Evolutionary conservation across 805 yeast species (phyloP), one percentile per base, ranked within the genome.

Genomic region (Saccharomycopsis fibuligera): DNA sequence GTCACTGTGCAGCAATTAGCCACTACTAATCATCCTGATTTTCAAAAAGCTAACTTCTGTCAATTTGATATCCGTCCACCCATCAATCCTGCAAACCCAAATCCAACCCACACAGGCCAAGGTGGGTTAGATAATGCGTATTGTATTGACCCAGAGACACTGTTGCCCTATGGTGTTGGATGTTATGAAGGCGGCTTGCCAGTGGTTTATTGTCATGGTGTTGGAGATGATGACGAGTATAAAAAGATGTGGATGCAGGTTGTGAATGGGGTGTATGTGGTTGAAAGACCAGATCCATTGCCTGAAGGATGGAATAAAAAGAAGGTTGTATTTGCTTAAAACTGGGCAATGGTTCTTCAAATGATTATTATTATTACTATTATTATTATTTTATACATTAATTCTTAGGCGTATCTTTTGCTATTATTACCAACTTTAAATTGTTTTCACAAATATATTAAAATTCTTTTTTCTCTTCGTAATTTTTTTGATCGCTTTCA

Each of bases 81-180:
- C 14, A 36, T 48, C 36, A 48, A 48, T 24, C 51, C 51, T 5
- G 35, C 12, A 14, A 48, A 48, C 35, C 51, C 51, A 19, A 22
- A 17, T 12, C 48, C 48, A 5, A 48, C 37, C 44, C n/a, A n/a
- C n/a, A n/a, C n/a, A n/a, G n/a, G n/a, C n/a, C n/a, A n/a, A n/a
- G n/a, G n/a, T n/a, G 51, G 51, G 8, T 9, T 48, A 8, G 51
- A 48, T 22, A 48, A 48, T 5, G 51, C 51, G n/a, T 48, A 48
- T 30, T 48, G 51, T 35, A 43, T 48, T 8, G 27, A 48, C 25
- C 33, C 29, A 5, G 25, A 35, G 8, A 48, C 42, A 21, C 48
- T 49, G 10, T 27, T 48, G 19, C 51, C 51, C 16, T 48, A 35
- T 43, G 51, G 51, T 8, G 51, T 48, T 6, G 51, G 23, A 6